Base-by-base conservation (phyloP, 495 filamentous ascomycete genomes). In the Cercophora scortea region DNA sequence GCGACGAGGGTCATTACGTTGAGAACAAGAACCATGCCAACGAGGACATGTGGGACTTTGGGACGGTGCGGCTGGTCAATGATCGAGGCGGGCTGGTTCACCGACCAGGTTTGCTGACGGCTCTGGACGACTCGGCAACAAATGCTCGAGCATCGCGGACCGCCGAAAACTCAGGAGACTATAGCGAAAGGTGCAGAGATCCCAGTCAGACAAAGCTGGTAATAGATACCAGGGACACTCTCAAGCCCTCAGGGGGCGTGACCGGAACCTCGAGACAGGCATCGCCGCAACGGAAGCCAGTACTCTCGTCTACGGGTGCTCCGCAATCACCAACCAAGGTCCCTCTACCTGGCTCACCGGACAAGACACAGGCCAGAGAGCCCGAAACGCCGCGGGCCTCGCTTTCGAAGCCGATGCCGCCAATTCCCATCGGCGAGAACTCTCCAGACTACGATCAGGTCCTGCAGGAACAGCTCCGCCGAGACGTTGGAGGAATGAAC, bases 11-110 rank as follows among this genome's bases (percentile, higher is more conserved):
- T 15, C 43, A 56, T 25, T 67, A 71, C 46, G 49, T 62, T 39
- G 53, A 50, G 3, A 50, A 64, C 35, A 54, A 50, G 4, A 54
- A 58, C 33, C 64, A 68, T 3, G 71, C 75, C n/a, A 80, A 90
- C 47, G 85, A 90, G 58, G 89, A 95, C 64, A 81, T 95, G 53
- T 96, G 91, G 91, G 91, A 96, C 68, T 96, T 96, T 74, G 90
- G 91, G 19, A 96, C 91, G 2, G 86, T 95, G 45, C 77, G 89
- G 42, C 82, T 90, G 32, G 82, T 78, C 18, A 80, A 76, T 45
- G 79, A 77, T 33, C 73, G 84, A 61, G 75, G 71, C 19, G 72
- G 68, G 32, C 50, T 78, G 8, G 60, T 71, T 6, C 66, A 69
- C 42, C 63, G 72, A 17, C 73, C 72, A n/a, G 71, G 70, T n/a